Evolutionary conservation across 345 rosid genomes (phyloP).

Genomic region (Sisymbrium altissimum): DNA sequence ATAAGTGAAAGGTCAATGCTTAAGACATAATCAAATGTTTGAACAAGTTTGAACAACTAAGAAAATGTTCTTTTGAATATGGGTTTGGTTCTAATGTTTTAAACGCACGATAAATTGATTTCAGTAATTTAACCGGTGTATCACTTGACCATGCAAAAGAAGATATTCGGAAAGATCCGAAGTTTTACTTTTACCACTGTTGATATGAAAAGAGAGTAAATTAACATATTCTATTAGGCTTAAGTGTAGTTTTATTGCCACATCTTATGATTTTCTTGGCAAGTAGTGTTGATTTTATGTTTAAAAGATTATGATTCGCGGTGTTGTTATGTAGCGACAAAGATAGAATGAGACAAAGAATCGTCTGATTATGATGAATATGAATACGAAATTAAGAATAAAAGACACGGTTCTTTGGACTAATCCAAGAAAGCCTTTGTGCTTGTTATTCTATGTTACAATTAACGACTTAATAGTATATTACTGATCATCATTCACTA

Average conservation of each 20-base stretch:
- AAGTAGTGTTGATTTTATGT: not conserved
- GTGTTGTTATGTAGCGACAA: conserved; percentile 2
- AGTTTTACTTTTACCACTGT: too few relatives aligned
- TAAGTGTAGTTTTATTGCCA: not conserved
- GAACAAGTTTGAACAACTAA: not conserved
- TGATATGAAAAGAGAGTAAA: not conserved
- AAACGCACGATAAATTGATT: too few relatives aligned
- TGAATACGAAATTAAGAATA: not conserved
- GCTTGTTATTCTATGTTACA: not conserved
- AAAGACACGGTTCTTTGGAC: not conserved
- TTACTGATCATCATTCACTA: not conserved
- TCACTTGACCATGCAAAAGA: too few relatives aligned
- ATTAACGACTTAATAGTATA: not conserved
- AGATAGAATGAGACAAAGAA: not conserved
- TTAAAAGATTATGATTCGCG: not conserved
- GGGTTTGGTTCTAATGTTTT: too few relatives aligned
- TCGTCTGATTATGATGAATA: not conserved
- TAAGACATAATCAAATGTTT: not conserved
- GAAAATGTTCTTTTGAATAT: too few relatives aligned
- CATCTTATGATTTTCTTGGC: not conserved
- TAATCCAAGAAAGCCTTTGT: not conserved
- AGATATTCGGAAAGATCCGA: too few relatives aligned
- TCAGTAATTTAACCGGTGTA: too few relatives aligned
- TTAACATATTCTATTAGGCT: not conserved
- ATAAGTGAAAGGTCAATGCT: not conserved